Percentiles rank a stretch among this genome's conserved stretches.
These are phyloP conservation scores for Fusarium ambrosium DNA, from an alignment of 2,329 filamentous ascomycete genomes.

Conservation along the genomic window DNA sequence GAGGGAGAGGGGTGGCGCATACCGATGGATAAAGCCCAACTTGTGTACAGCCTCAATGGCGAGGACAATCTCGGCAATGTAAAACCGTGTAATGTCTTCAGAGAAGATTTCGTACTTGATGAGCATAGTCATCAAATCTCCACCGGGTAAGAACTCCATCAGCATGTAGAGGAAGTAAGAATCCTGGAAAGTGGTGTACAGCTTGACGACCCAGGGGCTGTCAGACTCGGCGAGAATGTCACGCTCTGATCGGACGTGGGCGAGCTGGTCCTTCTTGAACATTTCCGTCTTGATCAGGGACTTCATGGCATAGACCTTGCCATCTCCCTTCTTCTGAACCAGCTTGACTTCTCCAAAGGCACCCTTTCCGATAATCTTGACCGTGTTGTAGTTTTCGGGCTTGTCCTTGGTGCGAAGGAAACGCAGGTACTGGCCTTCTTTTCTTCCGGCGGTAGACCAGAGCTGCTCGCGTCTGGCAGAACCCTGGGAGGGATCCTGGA, in stretches of 20 bases:
- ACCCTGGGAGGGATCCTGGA: conserved; percentile 81
- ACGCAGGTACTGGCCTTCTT: conserved; percentile 92
- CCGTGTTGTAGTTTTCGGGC: conserved; percentile 93
- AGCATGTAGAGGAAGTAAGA: conserved; percentile 97
- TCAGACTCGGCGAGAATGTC: conserved; percentile 99
- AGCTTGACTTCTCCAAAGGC: conserved; percentile 98
- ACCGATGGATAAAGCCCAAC: conserved; percentile 98
- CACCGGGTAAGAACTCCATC: conserved; percentile 98
- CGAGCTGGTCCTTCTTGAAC: conserved; percentile 99
- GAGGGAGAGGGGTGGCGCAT: conserved; percentile 52
- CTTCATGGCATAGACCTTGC: conserved; percentile 98
- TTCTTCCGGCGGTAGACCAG: conserved; percentile 85
- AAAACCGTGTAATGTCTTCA: conserved; percentile 98
- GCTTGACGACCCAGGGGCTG: conserved; percentile 98
- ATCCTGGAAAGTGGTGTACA: conserved; percentile 98
- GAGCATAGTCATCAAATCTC: conserved; percentile 99
- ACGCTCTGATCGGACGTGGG: conserved; percentile 96
- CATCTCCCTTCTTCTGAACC: conserved; percentile 95
- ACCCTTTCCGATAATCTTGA: conserved; percentile 99
- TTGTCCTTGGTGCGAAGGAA: conserved; percentile 94
- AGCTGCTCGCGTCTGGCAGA: conserved; percentile 85
- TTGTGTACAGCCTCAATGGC: conserved; percentile 99
- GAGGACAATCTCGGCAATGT: conserved; percentile 97
- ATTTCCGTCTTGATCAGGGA: conserved; percentile 99
- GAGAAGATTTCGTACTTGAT: conserved; percentile 99